phyloP scores from a whole-genome alignment of 2,329 filamentous ascomycete genomes.

The Aspergillus neoniger region DNA sequence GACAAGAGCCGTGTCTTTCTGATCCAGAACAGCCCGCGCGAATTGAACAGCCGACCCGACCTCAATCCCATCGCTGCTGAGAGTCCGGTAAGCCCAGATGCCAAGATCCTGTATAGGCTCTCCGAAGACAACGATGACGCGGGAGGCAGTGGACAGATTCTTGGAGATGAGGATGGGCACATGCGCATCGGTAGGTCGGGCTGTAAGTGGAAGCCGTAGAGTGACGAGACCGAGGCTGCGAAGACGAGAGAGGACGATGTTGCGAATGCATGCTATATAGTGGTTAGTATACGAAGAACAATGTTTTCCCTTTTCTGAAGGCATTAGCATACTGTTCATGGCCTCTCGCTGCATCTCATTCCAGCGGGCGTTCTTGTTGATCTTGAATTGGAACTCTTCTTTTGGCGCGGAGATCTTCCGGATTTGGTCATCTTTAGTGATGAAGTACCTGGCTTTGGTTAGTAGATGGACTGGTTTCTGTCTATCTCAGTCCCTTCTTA shows the following conservation, averaged over 20 bases:
- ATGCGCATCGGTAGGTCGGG: slow-evolving; percentile 55
- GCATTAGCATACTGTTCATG: slow-evolving; percentile 66
- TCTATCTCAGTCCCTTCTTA: slow-evolving; percentile 42
- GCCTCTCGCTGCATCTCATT: slow-evolving; percentile 74
- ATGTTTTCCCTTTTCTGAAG: too few relatives aligned
- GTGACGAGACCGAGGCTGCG: slow-evolving; percentile 60
- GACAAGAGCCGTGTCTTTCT: slow-evolving; percentile 54
- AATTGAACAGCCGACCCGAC: slow-evolving; percentile 71
- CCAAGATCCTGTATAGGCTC: slow-evolving; percentile 72
- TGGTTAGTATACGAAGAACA: background rate
- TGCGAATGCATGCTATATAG: slow-evolving; percentile 54
- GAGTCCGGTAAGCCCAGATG: slow-evolving; percentile 69
- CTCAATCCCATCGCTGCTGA: slow-evolving; percentile 66
- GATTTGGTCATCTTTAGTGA: slow-evolving; percentile 75
- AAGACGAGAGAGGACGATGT: slow-evolving; percentile 65
- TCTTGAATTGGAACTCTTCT: slow-evolving; percentile 71
- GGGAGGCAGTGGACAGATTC: slow-evolving; percentile 58
- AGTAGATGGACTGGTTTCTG: background rate
- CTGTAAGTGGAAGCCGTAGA: slow-evolving; percentile 62
- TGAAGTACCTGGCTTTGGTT: slow-evolving; percentile 64
- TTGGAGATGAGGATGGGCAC: slow-evolving; percentile 68
- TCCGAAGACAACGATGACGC: slow-evolving; percentile 74
- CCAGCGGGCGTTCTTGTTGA: slow-evolving; percentile 71
- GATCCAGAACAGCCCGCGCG: slow-evolving; percentile 49
- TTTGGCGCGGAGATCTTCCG: slow-evolving; percentile 68